Base-by-base conservation (phyloP, 768 basidiomycete genomes). In the Xerocomellus amylosporus region DNA sequence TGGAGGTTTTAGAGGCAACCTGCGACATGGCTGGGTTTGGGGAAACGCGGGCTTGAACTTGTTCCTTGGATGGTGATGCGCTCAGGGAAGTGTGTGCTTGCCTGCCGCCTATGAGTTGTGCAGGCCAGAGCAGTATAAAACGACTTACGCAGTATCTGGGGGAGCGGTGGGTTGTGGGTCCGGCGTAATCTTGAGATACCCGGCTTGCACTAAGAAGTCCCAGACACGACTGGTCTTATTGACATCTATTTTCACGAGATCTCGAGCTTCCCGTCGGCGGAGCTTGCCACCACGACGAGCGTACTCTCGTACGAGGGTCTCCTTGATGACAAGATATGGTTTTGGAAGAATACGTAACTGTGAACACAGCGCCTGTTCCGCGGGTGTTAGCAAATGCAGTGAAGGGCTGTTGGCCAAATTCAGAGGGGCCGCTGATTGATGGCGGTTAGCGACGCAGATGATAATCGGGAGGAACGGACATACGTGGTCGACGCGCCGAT, bases 301-400 rank as follows among this genome's bases (percentile, higher is more conserved):
- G 63, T 93, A 97, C 75, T 98, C 96, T 31, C 93, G 84, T 30
- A 99, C 86, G 39, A 97, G 82, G 5, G 89, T 92, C 71, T 97
- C 93, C 69, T 99, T 99, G 74, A 98, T 90, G 56, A 90, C 84
- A 48, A 99, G 84, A 69, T 97, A 99, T 1, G 97, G 93, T 65
- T 93, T 92, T 1, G 97, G 96, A 19, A 97, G 79, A 54, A 99
- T 93, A 7, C 94, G 88, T 30, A 98, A 79, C 51, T 83, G 80
- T 3, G 93, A 90, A 68, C 97, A 98, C 20, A 98, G 84, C 0
- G 80, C 76, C 69, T 94, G 92, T 72, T 99, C 96, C 28, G 85
- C 86, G 12, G 85, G 80, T 2, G 92, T 90, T 61, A 99, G 88
- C 9, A 99, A 81, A 65, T 98, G 91, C 6, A 98, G 75, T 1